These are phyloP conservation scores for Pyrrhoderma lamaoense DNA, from an alignment of 1,284 basidiomycete species.

Conservation along the genomic window DNA sequence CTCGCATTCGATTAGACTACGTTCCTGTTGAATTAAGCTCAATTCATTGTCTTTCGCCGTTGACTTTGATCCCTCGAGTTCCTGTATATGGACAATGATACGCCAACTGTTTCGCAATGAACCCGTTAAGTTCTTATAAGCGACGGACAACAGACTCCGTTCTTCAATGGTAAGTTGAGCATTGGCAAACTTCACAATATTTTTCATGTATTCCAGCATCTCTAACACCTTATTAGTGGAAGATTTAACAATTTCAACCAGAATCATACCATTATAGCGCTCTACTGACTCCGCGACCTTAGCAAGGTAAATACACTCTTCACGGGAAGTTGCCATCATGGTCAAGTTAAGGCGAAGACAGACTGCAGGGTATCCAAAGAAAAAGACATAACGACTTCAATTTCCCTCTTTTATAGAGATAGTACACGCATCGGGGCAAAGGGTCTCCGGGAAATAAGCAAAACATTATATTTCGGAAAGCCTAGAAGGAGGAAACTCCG, in stretches of 20 bases:
- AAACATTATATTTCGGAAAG: too few relatives aligned
- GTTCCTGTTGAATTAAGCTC: slow-evolving; percentile 43
- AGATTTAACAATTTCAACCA: neutral
- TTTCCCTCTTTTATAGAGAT: neutral
- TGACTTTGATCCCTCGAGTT: slow-evolving; percentile 33
- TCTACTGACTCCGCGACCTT: slow-evolving; percentile 62
- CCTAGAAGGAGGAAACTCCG: too few relatives aligned
- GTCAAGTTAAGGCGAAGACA: neutral
- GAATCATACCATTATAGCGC: slow-evolving; percentile 48
- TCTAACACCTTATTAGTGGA: slow-evolving; percentile 31
- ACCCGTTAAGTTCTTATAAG: slow-evolving; percentile 64
- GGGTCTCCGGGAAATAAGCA: neutral
- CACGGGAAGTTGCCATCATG: slow-evolving; percentile 7
- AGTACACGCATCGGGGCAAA: neutral
- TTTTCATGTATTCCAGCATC: slow-evolving; percentile 51
- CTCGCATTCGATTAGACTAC: slow-evolving; percentile 49
- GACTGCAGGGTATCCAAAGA: neutral
- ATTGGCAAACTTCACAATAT: slow-evolving; percentile 41
- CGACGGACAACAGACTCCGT: slow-evolving; percentile 61
- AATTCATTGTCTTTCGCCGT: slow-evolving; percentile 31
- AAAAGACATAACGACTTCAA: neutral
- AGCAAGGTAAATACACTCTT: slow-evolving; percentile 45
- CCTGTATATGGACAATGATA: slow-evolving; percentile 48
- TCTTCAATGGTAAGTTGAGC: slow-evolving; percentile 52
- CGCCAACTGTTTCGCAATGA: slow-evolving; percentile 57